Evolutionary conservation across 768 basidiomycete genomes (phyloP).

Genomic region (Lyophyllum decastes): DNA sequence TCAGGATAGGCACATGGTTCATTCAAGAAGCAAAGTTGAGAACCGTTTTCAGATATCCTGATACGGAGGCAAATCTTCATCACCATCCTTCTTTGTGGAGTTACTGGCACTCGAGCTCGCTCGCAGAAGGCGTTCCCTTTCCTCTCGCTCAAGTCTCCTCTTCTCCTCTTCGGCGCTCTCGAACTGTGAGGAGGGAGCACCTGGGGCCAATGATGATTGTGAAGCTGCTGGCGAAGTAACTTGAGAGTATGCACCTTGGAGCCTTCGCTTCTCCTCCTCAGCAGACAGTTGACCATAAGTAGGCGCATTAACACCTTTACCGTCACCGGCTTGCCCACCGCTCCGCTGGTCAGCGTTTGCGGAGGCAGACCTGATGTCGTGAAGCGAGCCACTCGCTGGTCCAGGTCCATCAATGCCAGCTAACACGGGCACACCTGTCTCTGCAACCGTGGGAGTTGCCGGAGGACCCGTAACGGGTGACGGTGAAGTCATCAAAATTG

Average conservation of each 20-base stretch:
- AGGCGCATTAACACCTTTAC: conserved; percentile 24
- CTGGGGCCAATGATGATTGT: conserved; percentile 8
- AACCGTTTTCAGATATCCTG: conserved; percentile 31
- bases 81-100: conserved; percentile 26
- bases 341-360: conserved; percentile 35
- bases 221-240: conserved; percentile 15
- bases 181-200: conserved; percentile 17
- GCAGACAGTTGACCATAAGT: conserved; percentile 42
- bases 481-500: conserved; percentile 13
- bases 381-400: conserved; percentile 64
- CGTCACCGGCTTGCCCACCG: conserved; percentile 23
- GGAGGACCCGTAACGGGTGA: conserved; percentile 24
- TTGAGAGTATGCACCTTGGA: conserved; percentile 40
- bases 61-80: conserved; percentile 54
- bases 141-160: conserved; percentile 63
- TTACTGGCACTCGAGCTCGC: conserved; percentile 11
- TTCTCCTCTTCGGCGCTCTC: conserved; percentile 69
- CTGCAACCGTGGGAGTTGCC: conserved; percentile 66
- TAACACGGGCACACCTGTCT: conserved; percentile 72
- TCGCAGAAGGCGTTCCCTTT: conserved; percentile 54
- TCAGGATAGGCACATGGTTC: neutral
- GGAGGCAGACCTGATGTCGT: conserved; percentile 45
- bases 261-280: conserved; percentile 67
- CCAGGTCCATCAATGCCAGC: conserved; percentile 64
- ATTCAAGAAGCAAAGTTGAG: neutral